Evolutionary conservation across 1,284 basidiomycete species (phyloP).

Genomic region (Sporisorium graminicola): DNA sequence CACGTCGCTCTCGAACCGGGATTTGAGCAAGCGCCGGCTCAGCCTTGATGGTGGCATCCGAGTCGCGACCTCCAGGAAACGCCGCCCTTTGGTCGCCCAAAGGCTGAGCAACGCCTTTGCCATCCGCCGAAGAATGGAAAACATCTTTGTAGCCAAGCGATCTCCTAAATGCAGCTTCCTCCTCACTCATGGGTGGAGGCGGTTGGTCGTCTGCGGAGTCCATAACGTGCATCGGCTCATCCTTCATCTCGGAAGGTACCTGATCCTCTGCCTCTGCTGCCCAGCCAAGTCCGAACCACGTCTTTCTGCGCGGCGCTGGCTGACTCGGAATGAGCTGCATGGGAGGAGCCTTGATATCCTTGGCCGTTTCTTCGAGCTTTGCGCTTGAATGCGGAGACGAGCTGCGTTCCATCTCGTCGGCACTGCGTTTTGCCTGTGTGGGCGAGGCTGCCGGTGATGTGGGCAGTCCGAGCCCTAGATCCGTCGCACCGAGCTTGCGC

Average conservation of each 20-base stretch:
- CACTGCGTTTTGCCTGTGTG: slow-evolving; percentile 29
- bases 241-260: not conserved
- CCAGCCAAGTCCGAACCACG: slow-evolving; percentile 48
- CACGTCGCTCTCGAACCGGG: slow-evolving; percentile 18
- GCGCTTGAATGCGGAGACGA: slow-evolving; percentile 8
- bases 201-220: slow-evolving; percentile 9
- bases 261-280: not conserved
- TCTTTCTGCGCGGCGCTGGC: slow-evolving; percentile 26
- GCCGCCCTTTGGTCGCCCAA: not conserved
- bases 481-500: slow-evolving; percentile 18
- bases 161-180: slow-evolving; percentile 50
- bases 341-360: not conserved
- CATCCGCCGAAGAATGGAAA: slow-evolving; percentile 1
- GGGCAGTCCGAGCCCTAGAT: slow-evolving; percentile 27
- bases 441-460: slow-evolving; percentile 11
- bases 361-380: slow-evolving; percentile 9
- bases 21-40: slow-evolving; percentile 6
- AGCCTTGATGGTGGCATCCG: slow-evolving; percentile 30
- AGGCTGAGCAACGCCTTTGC: not conserved
- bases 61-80: slow-evolving; percentile 24
- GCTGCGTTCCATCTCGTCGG: slow-evolving; percentile 41
- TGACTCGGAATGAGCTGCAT: slow-evolving; percentile 18
- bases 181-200: slow-evolving; percentile 53
- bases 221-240: slow-evolving; percentile 1
- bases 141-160: slow-evolving; percentile 32